Base-by-base conservation (phyloP, 2,329 filamentous ascomycete species). In the Fusarium udum region DNA sequence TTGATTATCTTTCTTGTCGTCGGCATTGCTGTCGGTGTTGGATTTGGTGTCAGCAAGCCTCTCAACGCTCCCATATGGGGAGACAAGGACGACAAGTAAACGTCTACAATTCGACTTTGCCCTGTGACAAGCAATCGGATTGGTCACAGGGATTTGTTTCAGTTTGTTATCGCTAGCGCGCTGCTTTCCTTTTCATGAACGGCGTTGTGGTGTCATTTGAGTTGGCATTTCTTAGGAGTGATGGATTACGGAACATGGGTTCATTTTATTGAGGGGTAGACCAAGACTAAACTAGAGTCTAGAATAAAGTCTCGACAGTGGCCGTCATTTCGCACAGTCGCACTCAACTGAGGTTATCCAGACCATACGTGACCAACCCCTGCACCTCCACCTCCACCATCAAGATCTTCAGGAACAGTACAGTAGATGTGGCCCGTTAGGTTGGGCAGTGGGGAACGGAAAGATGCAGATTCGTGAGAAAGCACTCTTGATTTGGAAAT, bases 1-100 rank as follows among this genome's bases (percentile, higher is more conserved):
- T 73, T 86, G 48, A 85, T 90, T 53, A 83, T 83, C 6, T 71
- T 89, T 9, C 78, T 90, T 32, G 82, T 90, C 26, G 78, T 90
- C 10, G 87, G 87, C 56, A 79, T 87, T 57, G 88, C 86, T 20
- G 84, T 90, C 15, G 87, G 84, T 48, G 81, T 91, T 28, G 89
- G 89, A 28, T 84, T 91, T 51, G 89, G 89, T 55, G 84, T 91
- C 73, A 90, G 88, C 84, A 91, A 89, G 79, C 85, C 88, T 6
- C 82, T 91, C 3, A 86, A 87, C 18, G 89, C 89, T n/a, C 84
- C 85, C 22, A 88, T 91, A 72, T 91, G 89, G 89, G 80, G 84
- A 78, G 80, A 81, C 72, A 76, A 79, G 28, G 73, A 78, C 34
- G 42, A 57, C 66, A 67, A 76, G 61, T 72, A 28, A 20, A 34